Evolutionary conservation across 306 rosid species (phyloP).

Genomic region (Pueraria montana): DNA sequence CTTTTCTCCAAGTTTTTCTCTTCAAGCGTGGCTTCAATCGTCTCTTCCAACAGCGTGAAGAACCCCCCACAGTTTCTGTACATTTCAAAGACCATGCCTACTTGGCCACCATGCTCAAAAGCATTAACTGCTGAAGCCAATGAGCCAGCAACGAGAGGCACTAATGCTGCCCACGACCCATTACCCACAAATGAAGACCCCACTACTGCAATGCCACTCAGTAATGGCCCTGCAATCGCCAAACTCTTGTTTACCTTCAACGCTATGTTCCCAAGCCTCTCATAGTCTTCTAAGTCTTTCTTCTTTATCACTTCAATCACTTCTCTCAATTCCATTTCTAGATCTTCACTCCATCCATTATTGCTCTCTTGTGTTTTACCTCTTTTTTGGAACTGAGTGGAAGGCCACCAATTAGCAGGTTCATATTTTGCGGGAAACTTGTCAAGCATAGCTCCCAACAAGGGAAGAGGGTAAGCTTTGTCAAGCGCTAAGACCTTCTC

Average conservation of each 20-base stretch:
- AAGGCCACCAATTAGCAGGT: conserved; percentile 82
- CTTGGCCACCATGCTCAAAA: conserved; percentile 69
- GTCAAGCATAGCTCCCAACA: conserved; percentile 71
- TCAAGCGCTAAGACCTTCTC: conserved; percentile 49
- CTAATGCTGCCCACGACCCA: conserved; percentile 42
- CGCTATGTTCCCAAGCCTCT: conserved; percentile 65
- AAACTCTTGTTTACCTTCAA: conserved; percentile 66
- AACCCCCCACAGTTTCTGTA: conserved; percentile 70
- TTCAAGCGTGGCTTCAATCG: conserved; percentile 56
- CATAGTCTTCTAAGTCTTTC: conserved; percentile 71
- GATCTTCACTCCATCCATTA: conserved; percentile 60
- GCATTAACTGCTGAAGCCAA: conserved; percentile 56
- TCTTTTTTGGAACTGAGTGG: not conserved
- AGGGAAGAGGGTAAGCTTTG: conserved; percentile 36
- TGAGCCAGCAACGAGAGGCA: conserved; percentile 62
- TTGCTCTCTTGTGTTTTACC: not conserved
- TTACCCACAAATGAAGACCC: conserved; percentile 55
- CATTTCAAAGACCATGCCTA: conserved; percentile 81
- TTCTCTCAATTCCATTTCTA: conserved; percentile 59
- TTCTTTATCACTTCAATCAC: conserved; percentile 54
- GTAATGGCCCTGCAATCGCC: conserved; percentile 69
- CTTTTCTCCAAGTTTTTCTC: conserved; percentile 62
- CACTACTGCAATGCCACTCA: conserved; percentile 65
- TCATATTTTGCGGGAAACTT: conserved; percentile 62
- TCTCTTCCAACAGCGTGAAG: conserved; percentile 56